Evolutionary conservation across 2,329 filamentous ascomycete genomes (phyloP).

Genomic region (Colletotrichum lindemuthianum): DNA sequence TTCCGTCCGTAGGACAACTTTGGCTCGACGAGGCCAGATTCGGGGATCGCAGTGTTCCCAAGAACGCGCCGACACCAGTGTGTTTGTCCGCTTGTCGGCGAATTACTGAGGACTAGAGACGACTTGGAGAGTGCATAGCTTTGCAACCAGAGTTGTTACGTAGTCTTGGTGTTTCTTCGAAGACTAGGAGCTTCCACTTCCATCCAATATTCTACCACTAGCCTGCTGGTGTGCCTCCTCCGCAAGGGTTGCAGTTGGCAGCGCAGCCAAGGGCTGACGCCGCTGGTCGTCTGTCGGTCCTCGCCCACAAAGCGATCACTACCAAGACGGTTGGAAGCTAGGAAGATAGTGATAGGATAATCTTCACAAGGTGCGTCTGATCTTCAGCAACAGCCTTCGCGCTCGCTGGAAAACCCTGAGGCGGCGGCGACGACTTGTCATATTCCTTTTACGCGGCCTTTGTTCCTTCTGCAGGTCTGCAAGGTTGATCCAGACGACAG

Average conservation of each 20-base stretch:
- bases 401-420: conserved; percentile 5
- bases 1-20: conserved; percentile 3
- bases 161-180: neutral
- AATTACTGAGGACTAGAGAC: neutral
- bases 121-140: no score
- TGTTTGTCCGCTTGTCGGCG: neutral
- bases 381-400: conserved; percentile 16
- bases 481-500: conserved; percentile 22
- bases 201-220: no score
- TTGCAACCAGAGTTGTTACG: no score
- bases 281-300: neutral
- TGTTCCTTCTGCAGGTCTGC: conserved; percentile 22
- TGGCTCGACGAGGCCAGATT: conserved; percentile 19
- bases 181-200: conserved; percentile 1
- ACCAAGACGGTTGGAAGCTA: conserved; percentile 18
- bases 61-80: neutral
- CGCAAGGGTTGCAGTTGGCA: conserved; percentile 3
- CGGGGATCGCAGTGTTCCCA: neutral
- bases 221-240: no score
- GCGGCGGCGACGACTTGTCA: conserved; percentile 10
- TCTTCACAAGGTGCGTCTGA: conserved; percentile 31
- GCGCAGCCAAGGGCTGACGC: neutral
- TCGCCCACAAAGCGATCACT: conserved; percentile 27
- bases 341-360: conserved; percentile 27
- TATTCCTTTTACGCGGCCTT: neutral